These are phyloP conservation scores for Dactylonectria estremocensis DNA, from an alignment of 2,329 filamentous ascomycete species.

Conservation along the genomic window DNA sequence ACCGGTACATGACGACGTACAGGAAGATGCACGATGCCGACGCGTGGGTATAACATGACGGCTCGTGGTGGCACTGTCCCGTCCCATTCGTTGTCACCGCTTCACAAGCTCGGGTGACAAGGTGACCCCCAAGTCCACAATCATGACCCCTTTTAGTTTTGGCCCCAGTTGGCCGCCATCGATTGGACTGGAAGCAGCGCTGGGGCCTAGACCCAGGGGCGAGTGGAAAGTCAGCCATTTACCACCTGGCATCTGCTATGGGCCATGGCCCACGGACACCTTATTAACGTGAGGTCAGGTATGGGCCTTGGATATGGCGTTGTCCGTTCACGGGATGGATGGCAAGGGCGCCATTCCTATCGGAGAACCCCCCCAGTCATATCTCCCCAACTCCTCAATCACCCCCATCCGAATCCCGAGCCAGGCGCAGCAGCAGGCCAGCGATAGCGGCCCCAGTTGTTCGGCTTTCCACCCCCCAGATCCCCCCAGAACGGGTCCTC, in stretches of 20 bases:
- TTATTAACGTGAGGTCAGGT: too few species aligned
- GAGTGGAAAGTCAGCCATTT: slow-evolving; percentile 32
- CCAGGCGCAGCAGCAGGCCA: slow-evolving; percentile 16
- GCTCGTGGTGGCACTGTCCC: slow-evolving; percentile 43
- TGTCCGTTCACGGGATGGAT: slow-evolving; percentile 19
- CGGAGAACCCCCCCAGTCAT: neutral
- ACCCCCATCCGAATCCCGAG: slow-evolving; percentile 14
- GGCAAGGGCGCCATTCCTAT: neutral
- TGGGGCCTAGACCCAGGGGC: neutral
- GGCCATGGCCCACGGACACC: neutral
- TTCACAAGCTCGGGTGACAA: slow-evolving; percentile 31
- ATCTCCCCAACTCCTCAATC: too few species aligned
- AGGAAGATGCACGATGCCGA: slow-evolving; percentile 21
- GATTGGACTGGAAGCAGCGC: slow-evolving; percentile 12
- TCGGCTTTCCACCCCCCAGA: slow-evolving; percentile 22
- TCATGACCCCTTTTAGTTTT: slow-evolving; percentile 23
- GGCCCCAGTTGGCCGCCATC: slow-evolving; percentile 23
- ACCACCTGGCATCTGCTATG: slow-evolving; percentile 23
- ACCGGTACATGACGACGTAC: neutral
- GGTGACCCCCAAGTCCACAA: slow-evolving; percentile 21
- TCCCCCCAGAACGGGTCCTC: neutral
- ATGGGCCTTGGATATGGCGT: neutral
- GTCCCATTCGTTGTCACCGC: slow-evolving; percentile 43
- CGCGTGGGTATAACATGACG: slow-evolving; percentile 23
- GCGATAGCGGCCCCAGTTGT: slow-evolving; percentile 32